Evolutionary conservation across 208 protist genomes (phyloP).

Genomic region (Blastocrithidia nonstop): DNA sequence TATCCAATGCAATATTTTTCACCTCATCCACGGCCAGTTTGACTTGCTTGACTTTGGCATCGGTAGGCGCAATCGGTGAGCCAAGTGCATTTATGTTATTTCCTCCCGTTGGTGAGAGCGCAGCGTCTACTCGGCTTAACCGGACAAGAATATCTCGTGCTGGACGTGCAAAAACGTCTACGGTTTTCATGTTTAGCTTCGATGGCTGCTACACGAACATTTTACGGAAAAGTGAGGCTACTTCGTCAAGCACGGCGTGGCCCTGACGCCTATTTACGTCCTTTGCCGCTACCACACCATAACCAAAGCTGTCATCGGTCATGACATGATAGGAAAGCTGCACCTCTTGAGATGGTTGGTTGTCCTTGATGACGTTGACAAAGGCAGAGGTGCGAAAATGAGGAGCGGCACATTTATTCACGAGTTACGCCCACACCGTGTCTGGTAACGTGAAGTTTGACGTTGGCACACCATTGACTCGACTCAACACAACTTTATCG

Average conservation of each 20-base stretch:
- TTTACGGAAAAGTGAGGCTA: slow-evolving; percentile 51
- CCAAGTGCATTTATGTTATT: not conserved
- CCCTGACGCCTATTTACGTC: slow-evolving; percentile 27
- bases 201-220: slow-evolving; percentile 72
- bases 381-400: slow-evolving; percentile 67
- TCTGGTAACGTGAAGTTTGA: slow-evolving; percentile 50
- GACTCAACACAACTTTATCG: slow-evolving; percentile 62
- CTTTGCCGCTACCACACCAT: slow-evolving; percentile 38
- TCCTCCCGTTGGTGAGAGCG: slow-evolving; percentile 2
- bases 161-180: slow-evolving; percentile 55
- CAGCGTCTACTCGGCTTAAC: slow-evolving; percentile 24
- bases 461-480: slow-evolving; percentile 27
- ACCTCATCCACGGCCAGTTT: slow-evolving; percentile 69
- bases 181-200: slow-evolving; percentile 36
- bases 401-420: slow-evolving; percentile 56
- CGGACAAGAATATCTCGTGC: slow-evolving; percentile 44
- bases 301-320: slow-evolving; percentile 58
- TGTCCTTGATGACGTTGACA: slow-evolving; percentile 20
- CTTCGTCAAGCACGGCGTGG: slow-evolving; percentile 56
- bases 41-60: slow-evolving; percentile 58
- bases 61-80: slow-evolving; percentile 1
- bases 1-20: slow-evolving; percentile 71
- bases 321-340: slow-evolving; percentile 68
- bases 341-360: slow-evolving; percentile 19
- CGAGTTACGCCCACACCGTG: slow-evolving; percentile 59